phyloP scores from a whole-genome alignment of 2,329 filamentous ascomycete genomes.

The Colletotrichum endophyticum region DNA sequence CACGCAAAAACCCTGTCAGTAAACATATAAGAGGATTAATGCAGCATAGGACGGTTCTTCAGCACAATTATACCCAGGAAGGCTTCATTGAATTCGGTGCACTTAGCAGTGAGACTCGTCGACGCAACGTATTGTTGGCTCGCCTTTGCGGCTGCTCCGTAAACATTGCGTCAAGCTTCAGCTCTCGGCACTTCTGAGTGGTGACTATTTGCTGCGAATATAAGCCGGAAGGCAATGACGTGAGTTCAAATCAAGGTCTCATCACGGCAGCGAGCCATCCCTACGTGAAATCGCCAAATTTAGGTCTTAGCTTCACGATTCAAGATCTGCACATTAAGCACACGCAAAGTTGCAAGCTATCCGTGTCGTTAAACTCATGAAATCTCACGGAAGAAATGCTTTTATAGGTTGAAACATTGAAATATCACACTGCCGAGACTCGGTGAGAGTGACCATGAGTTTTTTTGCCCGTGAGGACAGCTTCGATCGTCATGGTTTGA shows the following conservation, averaged over 20 bases:
- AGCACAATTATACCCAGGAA: rapidly evolving
- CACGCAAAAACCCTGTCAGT: background rate
- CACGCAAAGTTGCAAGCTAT: no score
- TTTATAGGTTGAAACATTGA: background rate
- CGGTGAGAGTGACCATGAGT: background rate
- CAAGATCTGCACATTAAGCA: background rate
- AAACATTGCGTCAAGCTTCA: background rate
- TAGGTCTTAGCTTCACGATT: background rate
- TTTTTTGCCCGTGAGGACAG: rapidly evolving
- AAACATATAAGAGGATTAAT: background rate
- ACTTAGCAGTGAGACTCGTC: background rate
- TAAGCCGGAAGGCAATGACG: rapidly evolving
- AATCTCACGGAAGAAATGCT: rapidly evolving
- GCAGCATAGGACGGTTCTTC: background rate
- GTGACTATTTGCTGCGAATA: rapidly evolving
- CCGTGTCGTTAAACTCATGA: rapidly evolving
- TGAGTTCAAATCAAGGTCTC: background rate
- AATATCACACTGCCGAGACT: rapidly evolving
- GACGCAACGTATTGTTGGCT: rapidly evolving
- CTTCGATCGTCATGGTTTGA: background rate
- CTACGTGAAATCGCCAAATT: background rate
- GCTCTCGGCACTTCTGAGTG: rapidly evolving
- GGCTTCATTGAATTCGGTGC: rapidly evolving
- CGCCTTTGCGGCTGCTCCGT: background rate
- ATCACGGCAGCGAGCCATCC: rapidly evolving